Base-by-base conservation (phyloP, 345 rosid genomes). In the Brassica cretica region DNA sequence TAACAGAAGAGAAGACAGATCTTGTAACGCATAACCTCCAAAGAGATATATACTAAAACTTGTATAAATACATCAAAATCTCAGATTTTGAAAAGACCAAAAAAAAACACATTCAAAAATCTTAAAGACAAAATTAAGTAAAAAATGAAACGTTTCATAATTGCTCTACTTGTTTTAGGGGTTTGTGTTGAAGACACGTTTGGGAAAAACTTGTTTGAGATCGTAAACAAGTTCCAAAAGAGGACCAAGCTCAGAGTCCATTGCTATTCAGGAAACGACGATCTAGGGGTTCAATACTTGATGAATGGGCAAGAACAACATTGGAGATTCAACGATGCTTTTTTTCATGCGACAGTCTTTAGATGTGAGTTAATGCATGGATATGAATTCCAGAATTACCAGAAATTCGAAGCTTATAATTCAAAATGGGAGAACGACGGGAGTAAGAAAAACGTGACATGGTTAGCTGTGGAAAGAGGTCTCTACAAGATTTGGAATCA, bases 121-220 rank as follows among this genome's bases (percentile, higher is more conserved):
- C 51, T 44, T 44, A 44, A 44, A 44, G 5, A 10, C 14, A 44
- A 44, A 41, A 9, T 9, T 11, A 41, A 41, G 49, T 11, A 9
- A 2, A 37, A 24, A 1, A 62, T 27, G 33, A 6, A 53, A 53
- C 59, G 8, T 53, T 53, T 73, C 5, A 35, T 19, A 4, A 12
- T 73, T 19, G 37, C 1, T 68, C 37, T 79, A 3, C 12, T 79
- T 33, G n/a, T 73, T 60, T 61, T 72, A 66, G 81, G 63, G 69
- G 8, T 27, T 6, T 73, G 70, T 64, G 55, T 67, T n/a, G 82
- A 19, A 30, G 53, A 72, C 3, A 5, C 64, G 2, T 21, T 24
- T 33, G 74, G 73, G 5, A 73, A 16, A 73, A 62, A 73, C 72
- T 44, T 49, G 15, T 46, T 79, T 8, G n/a, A 15, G 55, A 0